phyloP scores from a whole-genome alignment of 768 basidiomycete genomes.

The Nidula microcarpa region DNA sequence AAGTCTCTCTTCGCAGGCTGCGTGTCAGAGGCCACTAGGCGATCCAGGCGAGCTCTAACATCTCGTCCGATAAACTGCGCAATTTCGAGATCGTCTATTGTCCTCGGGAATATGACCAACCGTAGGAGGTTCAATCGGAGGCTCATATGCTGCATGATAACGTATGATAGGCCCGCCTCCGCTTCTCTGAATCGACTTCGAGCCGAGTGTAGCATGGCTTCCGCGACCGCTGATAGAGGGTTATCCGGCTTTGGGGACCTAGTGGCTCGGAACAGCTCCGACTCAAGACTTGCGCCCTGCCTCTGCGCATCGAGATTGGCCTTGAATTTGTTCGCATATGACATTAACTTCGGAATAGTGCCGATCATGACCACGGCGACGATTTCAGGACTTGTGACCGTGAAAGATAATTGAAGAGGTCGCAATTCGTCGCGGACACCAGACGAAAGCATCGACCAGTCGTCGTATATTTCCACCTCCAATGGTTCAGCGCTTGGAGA shows the following conservation, averaged over 20 bases:
- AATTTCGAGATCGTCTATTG: conserved; percentile 73
- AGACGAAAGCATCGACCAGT: conserved; percentile 63
- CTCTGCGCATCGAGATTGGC: conserved; percentile 69
- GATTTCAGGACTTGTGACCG: conserved; percentile 66
- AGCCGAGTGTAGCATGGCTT: conserved; percentile 77
- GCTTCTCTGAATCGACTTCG: conserved; percentile 68
- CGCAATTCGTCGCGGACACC: conserved; percentile 36
- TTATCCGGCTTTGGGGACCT: conserved; percentile 74
- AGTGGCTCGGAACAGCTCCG: conserved; percentile 70
- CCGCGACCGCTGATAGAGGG: conserved; percentile 80
- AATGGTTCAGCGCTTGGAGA: conserved; percentile 70
- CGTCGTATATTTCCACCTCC: conserved; percentile 70
- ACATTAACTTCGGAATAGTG: conserved; percentile 74
- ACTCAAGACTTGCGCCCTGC: conserved; percentile 76
- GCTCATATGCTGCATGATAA: conserved; percentile 72
- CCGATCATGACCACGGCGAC: conserved; percentile 66
- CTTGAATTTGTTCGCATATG: conserved; percentile 72
- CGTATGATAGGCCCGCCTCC: conserved; percentile 54
- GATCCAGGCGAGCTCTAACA: conserved; percentile 68
- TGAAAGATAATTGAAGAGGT: conserved; percentile 70
- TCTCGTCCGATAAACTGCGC: conserved; percentile 70
- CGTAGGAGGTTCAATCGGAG: conserved; percentile 63
- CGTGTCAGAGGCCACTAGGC: conserved; percentile 50
- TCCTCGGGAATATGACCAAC: conserved; percentile 74
- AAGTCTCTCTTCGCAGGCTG: conserved; percentile 59